Evolutionary conservation across 2,329 filamentous ascomycete species (phyloP).

Genomic region (Fonsecaea erecta): DNA sequence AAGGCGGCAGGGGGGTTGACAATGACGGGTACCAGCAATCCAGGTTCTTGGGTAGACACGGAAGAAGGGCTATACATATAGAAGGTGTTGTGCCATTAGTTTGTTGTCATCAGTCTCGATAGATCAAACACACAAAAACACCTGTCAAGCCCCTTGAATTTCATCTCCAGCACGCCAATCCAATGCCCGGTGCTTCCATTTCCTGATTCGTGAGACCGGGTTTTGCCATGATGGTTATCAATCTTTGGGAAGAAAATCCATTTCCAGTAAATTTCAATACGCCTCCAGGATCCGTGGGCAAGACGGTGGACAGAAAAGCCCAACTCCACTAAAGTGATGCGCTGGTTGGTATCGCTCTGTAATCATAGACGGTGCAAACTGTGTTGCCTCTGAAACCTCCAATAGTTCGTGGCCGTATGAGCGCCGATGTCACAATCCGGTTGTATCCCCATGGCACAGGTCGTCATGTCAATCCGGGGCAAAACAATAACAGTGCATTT

Average conservation of each 20-base stretch:
- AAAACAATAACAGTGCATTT: conserved; percentile 7
- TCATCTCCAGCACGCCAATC: conserved; percentile 21
- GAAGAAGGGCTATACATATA: background rate
- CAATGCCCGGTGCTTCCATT: conserved; percentile 32
- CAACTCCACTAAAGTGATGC: conserved; percentile 21
- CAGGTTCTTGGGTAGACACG: background rate
- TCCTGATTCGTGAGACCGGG: conserved; percentile 40
- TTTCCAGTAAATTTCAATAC: conserved; percentile 22
- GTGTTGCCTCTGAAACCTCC: conserved; percentile 23
- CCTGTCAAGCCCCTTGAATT: background rate
- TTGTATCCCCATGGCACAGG: conserved; percentile 9
- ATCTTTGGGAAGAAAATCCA: conserved; percentile 20
- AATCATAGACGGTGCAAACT: conserved; percentile 12
- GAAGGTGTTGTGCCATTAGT: conserved; percentile 31
- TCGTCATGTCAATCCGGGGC: conserved; percentile 9
- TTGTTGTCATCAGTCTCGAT: conserved; percentile 21
- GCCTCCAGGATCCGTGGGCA: conserved; percentile 29
- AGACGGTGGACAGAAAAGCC: conserved; percentile 35
- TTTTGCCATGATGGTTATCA: conserved; percentile 38
- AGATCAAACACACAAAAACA: conserved; percentile 14
- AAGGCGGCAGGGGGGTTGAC: background rate
- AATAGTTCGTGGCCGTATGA: conserved; percentile 27
- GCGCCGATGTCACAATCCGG: conserved; percentile 24
- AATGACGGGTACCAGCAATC: background rate
- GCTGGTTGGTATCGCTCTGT: conserved; percentile 7